Base-by-base conservation (phyloP, 306 rosid genomes). In the Vigna mungo region DNA sequence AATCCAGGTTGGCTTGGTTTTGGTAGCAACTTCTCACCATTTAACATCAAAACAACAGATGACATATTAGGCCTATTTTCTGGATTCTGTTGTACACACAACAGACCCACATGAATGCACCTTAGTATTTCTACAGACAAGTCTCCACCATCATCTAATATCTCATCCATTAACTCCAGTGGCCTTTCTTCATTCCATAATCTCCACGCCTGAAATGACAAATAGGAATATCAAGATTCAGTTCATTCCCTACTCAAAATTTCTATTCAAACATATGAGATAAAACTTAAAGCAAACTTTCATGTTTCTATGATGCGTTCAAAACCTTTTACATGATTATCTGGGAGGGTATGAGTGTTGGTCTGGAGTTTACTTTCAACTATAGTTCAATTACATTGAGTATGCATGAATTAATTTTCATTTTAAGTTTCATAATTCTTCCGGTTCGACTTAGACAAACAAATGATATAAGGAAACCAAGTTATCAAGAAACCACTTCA, bases 41-140 rank as follows among this genome's bases (percentile, higher is more conserved):
- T 58, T 23, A 58, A n/a, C 64, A 58, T 58, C 5, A 58, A 12
- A 61, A 61, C 21, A 10, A 61, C 46, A 15, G 67, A 61, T 16
- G 67, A 61, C 46, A 61, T 61, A 21, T 16, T 61, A 7, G 67
- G 67, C 20, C 44, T 61, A 32, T 7, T 61, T 61, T 61, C 44
- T 32, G 67, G 44, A 30, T 15, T 61, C 11, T 61, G 41, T 59
- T 59, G 67, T 32, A 61, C 67, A 15, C 67, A 61, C 2, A 61
- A 5, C n/a, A 61, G 21, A 32, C 67, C 67, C 43, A 61, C 67
- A 16, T 61, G 67, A 61, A 61, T 32, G 7, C 13, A 32, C 2
- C 44, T 6, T 3, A 61, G 7, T 61, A 61, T 61, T 61, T 61
- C 44, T 15, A 3, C 3, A 30, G 14, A 16, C 2, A 13, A 27